Conservation (phyloP, 2,329 filamentous ascomycete species). For the Epichloe elymi region DNA sequence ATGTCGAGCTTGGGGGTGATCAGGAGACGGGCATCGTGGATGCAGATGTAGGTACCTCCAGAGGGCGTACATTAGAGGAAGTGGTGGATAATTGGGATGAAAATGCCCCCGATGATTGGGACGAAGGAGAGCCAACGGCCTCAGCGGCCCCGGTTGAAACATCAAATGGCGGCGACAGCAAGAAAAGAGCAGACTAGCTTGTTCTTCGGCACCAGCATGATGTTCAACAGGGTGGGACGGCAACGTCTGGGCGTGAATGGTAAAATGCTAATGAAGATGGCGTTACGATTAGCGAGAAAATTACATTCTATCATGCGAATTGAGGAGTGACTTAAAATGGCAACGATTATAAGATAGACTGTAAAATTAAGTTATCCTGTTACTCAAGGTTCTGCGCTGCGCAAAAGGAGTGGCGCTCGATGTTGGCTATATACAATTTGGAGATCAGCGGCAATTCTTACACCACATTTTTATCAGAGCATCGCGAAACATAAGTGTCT, state of each 20-base stretch:
- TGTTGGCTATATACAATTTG: too few species aligned
- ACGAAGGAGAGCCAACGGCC: conserved; percentile 28
- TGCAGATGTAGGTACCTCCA: conserved; percentile 13
- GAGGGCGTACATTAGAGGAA: conserved; percentile 46
- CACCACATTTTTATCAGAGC: too few species aligned
- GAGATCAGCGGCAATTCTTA: too few species aligned
- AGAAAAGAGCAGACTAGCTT: conserved; percentile 20
- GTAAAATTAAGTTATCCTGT: too few species aligned
- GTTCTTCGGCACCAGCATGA: background rate
- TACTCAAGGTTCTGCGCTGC: too few species aligned
- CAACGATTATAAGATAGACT: too few species aligned
- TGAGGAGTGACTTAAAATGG: too few species aligned
- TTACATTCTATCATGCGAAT: background rate
- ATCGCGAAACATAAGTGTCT: too few species aligned
- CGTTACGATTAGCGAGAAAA: background rate
- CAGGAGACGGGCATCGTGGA: conserved; percentile 55
- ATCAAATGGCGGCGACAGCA: conserved; percentile 17
- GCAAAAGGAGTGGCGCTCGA: too few species aligned
- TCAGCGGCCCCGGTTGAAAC: conserved; percentile 9
- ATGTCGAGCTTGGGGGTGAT: conserved; percentile 65
- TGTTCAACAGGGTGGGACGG: background rate
- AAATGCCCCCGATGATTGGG: conserved; percentile 51
- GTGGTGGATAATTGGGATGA: conserved; percentile 93
- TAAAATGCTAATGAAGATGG: background rate
- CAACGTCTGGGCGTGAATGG: background rate